These are phyloP conservation scores for Lophium mytilinum DNA, from an alignment of 495 filamentous ascomycete species.

Conservation along the genomic window DNA sequence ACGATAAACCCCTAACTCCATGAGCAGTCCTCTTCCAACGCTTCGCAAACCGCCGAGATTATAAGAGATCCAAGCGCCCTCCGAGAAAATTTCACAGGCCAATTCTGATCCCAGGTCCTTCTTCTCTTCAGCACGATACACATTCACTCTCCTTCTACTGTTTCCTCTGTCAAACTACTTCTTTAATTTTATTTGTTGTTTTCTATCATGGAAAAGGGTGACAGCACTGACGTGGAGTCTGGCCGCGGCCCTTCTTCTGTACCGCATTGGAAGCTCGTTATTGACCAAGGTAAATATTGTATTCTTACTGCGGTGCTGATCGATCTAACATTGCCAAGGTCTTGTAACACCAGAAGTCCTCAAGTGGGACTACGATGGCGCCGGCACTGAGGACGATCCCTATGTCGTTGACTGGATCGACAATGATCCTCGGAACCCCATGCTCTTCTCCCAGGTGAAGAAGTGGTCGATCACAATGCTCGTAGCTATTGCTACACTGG, in stretches of 20 bases:
- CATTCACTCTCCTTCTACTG: no score
- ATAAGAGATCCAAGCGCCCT: no score
- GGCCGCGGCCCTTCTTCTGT: slow-evolving; percentile 20
- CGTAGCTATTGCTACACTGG: slow-evolving; percentile 60
- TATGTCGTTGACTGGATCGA: slow-evolving; percentile 68
- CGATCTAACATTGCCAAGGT: background rate
- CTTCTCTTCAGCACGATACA: no score
- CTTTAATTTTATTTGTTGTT: background rate
- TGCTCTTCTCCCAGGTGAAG: slow-evolving; percentile 38
- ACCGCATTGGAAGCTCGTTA: slow-evolving; percentile 33
- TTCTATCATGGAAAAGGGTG: slow-evolving; percentile 11
- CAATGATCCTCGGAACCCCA: slow-evolving; percentile 62
- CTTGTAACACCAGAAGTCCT: slow-evolving; percentile 48
- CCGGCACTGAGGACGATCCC: slow-evolving; percentile 65
- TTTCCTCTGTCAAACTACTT: no score
- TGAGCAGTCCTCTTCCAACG: no score
- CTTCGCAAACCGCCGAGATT: no score
- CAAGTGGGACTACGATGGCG: slow-evolving; percentile 53
- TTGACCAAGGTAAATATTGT: slow-evolving; percentile 40
- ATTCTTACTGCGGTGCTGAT: background rate
- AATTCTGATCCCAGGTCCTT: no score
- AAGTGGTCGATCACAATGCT: slow-evolving; percentile 67
- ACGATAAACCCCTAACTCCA: no score
- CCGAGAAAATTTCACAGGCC: no score
- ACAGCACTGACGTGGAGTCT: slow-evolving; percentile 21